phyloP scores from a whole-genome alignment of 164 flowering plant genomes.

The Pachysandra terminalis region DNA sequence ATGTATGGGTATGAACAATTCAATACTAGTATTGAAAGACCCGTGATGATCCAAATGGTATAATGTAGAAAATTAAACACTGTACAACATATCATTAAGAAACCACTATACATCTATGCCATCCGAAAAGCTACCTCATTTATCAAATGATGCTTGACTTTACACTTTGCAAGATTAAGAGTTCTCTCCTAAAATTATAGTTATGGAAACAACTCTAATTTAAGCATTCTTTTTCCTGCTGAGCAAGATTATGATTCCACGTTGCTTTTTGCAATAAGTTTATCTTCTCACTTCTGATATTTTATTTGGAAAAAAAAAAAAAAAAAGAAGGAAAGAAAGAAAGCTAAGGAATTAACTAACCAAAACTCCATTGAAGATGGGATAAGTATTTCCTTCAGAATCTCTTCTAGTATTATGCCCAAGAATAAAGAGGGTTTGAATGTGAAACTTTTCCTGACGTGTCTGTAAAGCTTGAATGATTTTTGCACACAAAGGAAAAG shows the following conservation, averaged over 20 bases:
- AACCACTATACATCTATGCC: no score
- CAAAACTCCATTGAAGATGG: slow-evolving; percentile 68
- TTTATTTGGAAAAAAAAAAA: no score
- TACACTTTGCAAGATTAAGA: no score
- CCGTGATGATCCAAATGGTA: no score
- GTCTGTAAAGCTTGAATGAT: slow-evolving; percentile 52
- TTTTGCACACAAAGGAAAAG: slow-evolving; percentile 69
- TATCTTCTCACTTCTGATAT: no score
- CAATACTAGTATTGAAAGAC: no score
- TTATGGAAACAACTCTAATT: neutral
- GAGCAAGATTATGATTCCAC: neutral
- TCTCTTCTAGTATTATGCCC: slow-evolving; percentile 75
- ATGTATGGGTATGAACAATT: no score
- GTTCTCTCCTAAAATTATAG: no score
- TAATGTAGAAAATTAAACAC: no score
- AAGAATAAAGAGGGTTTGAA: slow-evolving; percentile 70
- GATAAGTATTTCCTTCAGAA: slow-evolving; percentile 55
- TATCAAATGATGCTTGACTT: no score
- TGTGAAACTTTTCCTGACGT: slow-evolving; percentile 49
- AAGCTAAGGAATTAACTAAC: slow-evolving; percentile 38
- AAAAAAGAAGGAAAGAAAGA: neutral
- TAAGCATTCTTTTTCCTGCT: neutral
- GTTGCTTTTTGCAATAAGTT: neutral
- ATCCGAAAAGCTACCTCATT: no score
- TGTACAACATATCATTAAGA: no score